Conservation (phyloP, 2,329 filamentous ascomycete genomes). For the Epichloe sibirici region DNA sequence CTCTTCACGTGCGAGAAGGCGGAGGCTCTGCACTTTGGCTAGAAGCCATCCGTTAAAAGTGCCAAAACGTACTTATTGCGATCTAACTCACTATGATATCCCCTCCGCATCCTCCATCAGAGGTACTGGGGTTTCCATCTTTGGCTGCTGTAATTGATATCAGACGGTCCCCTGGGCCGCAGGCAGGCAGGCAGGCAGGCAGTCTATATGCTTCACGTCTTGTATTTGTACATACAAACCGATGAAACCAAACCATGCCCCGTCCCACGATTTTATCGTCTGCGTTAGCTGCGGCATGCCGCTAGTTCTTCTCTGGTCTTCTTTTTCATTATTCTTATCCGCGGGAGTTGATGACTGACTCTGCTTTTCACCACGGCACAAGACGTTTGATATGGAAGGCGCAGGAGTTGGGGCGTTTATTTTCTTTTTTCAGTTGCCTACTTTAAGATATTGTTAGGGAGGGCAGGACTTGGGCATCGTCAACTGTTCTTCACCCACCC, state of each 20-base stretch:
- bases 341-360: background rate
- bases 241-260: background rate
- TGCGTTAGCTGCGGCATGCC: no score
- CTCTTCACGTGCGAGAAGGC: slow-evolving; percentile 60
- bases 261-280: background rate
- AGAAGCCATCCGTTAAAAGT: slow-evolving; percentile 9
- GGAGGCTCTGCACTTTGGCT: slow-evolving; percentile 21
- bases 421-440: background rate
- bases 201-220: background rate
- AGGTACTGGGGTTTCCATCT: background rate
- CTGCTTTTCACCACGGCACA: background rate
- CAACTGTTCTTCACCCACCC: background rate
- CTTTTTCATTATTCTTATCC: background rate
- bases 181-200: no score
- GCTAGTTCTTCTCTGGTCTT: background rate
- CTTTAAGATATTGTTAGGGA: background rate
- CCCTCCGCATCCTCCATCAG: background rate
- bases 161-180: no score
- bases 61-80: slow-evolving; percentile 1
- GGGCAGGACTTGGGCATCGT: background rate
- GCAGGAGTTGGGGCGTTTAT: background rate
- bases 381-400: background rate
- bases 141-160: background rate
- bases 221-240: background rate
- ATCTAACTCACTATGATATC: slow-evolving; percentile 3